Evolutionary conservation across 805 yeast species (phyloP).

Genomic region (Candida vaughaniae): DNA sequence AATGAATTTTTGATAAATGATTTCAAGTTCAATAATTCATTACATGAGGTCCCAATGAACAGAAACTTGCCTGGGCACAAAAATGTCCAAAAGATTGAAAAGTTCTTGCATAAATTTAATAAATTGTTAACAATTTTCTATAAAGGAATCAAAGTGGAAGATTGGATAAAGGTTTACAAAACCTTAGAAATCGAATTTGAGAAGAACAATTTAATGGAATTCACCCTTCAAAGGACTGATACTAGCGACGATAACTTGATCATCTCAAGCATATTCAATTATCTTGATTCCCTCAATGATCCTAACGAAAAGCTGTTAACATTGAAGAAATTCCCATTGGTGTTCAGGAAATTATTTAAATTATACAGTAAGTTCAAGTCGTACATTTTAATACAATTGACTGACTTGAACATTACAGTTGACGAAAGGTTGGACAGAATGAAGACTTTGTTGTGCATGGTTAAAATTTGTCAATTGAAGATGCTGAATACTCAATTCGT

Average conservation of each 20-base stretch:
- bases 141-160: conserved; percentile 56
- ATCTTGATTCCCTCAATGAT: conserved; percentile 61
- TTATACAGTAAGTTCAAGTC: conserved; percentile 66
- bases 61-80: conserved; percentile 45
- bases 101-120: conserved; percentile 65
- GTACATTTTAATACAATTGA: conserved; percentile 62
- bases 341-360: conserved; percentile 63
- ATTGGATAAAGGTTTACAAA: conserved; percentile 80
- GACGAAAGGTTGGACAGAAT: conserved; percentile 67
- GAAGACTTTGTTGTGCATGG: conserved; percentile 62
- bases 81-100: conserved; percentile 52
- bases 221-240: conserved; percentile 40
- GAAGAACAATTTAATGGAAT: conserved; percentile 57
- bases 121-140: conserved; percentile 57
- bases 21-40: conserved; percentile 40
- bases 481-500: conserved; percentile 53
- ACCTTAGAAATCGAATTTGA: conserved; percentile 68
- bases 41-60: conserved; percentile 48
- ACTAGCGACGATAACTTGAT: conserved; percentile 55
- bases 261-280: conserved; percentile 67
- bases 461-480: conserved; percentile 64
- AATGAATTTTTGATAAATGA: conserved; percentile 38
- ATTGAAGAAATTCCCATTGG: conserved; percentile 57
- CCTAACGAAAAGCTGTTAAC: conserved; percentile 38
- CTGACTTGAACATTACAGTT: conserved; percentile 56